phyloP scores from a whole-genome alignment of 345 rosid genomes.

The Excoecaria cochinchinensis region DNA sequence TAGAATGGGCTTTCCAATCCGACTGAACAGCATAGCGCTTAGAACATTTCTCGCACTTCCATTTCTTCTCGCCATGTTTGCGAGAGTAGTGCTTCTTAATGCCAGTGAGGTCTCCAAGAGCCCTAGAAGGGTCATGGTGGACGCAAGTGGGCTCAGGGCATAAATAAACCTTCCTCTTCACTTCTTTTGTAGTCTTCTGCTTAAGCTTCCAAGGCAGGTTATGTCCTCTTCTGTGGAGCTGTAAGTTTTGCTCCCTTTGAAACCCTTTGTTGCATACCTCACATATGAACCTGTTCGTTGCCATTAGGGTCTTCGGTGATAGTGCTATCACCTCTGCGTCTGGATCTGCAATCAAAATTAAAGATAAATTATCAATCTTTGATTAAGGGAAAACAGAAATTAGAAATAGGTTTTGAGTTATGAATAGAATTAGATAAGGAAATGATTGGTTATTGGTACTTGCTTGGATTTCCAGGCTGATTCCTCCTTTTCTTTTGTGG shows the following conservation, averaged over 20 bases:
- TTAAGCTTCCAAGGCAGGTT: constrained; percentile 32
- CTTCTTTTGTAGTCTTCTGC: constrained; percentile 29
- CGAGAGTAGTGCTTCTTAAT: constrained; percentile 26
- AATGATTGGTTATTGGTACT: constrained; percentile 9
- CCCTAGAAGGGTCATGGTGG: constrained; percentile 30
- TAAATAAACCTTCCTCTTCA: constrained; percentile 26
- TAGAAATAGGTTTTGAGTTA: constrained; percentile 2
- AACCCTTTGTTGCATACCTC: constrained; percentile 33
- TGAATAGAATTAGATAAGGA: neutral
- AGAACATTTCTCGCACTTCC: constrained; percentile 30
- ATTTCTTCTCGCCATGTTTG: constrained; percentile 31
- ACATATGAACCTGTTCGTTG: constrained; percentile 32
- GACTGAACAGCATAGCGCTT: constrained; percentile 27
- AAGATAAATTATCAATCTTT: neutral
- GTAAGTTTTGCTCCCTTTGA: constrained; percentile 28
- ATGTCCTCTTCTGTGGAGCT: constrained; percentile 31
- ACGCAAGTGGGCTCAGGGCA: constrained; percentile 30
- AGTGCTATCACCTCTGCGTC: constrained; percentile 32
- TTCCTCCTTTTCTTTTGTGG: constrained; percentile 27
- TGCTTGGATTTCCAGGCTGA: constrained; percentile 32
- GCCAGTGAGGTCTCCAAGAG: constrained; percentile 31
- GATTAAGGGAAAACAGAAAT: neutral
- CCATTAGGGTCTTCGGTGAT: constrained; percentile 31
- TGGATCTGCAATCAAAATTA: constrained; percentile 29
- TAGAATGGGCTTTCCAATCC: constrained; percentile 31